phyloP scores from a whole-genome alignment of 179 eudicot genomes.

The Sideroxylon spinosum region DNA sequence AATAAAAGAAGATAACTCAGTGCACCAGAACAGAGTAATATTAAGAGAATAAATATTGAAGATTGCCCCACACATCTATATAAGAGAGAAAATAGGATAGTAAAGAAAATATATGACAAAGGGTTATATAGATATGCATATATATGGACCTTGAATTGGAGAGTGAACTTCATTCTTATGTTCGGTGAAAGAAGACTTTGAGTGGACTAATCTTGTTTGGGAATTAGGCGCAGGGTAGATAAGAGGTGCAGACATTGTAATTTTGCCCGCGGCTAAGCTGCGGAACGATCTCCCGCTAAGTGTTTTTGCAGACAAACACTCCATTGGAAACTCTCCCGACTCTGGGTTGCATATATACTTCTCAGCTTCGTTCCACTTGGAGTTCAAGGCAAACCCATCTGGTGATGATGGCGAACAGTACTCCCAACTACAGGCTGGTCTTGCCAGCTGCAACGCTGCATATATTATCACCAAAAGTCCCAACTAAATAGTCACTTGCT shows the following conservation, averaged over 20 bases:
- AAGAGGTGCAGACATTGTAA: conserved; percentile 92
- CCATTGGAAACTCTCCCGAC: conserved; percentile 89
- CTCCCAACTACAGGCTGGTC: conserved; percentile 70
- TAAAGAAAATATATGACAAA: no score
- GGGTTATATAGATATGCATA: no score
- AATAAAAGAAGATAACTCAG: no score
- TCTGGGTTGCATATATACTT: conserved; percentile 83
- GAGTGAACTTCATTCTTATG: conserved; percentile 9
- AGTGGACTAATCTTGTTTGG: conserved; percentile 17
- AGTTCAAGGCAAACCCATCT: conserved; percentile 67
- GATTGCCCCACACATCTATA: not conserved
- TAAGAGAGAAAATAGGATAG: not conserved
- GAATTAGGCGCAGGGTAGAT: conserved; percentile 38
- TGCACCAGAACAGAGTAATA: not conserved
- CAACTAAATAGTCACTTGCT: not conserved
- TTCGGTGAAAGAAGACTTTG: conserved; percentile 15
- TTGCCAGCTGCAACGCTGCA: conserved; percentile 76
- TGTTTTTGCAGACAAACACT: conserved; percentile 86
- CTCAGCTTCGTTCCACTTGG: conserved; percentile 96
- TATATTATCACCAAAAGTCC: not conserved
- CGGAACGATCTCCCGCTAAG: conserved; percentile 63
- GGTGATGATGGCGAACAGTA: conserved; percentile 36
- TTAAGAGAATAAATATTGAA: not conserved
- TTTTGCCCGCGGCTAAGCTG: conserved; percentile 41
- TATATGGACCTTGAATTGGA: conserved; percentile 19